These are phyloP conservation scores for Mucor mucedo DNA, from an alignment of 371 early-diverging fungal genomes.

Conservation along the genomic window DNA sequence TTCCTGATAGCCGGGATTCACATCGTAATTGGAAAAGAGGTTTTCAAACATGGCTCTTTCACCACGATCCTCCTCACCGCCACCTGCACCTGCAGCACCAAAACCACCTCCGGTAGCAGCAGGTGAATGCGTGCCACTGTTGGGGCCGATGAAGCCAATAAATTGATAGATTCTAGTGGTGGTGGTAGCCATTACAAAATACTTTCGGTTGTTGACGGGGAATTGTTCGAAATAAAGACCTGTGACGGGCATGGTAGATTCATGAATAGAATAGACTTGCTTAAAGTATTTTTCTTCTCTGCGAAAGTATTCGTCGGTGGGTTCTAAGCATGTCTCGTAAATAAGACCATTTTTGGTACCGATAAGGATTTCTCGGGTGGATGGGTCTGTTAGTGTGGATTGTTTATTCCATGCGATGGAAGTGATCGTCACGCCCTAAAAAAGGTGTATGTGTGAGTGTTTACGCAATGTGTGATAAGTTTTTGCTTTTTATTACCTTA, in stretches of 20 bases:
- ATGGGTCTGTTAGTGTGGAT: constrained; percentile 59
- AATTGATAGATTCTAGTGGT: constrained; percentile 86
- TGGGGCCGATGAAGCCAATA: constrained; percentile 71
- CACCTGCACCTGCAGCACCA: not conserved
- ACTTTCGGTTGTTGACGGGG: constrained; percentile 72
- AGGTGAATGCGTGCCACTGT: constrained; percentile 19
- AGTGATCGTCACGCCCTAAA: constrained; percentile 77
- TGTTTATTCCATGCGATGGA: constrained; percentile 91
- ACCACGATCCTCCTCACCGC: constrained; percentile 28
- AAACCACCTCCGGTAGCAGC: constrained; percentile 3
- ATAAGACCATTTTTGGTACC: constrained; percentile 87
- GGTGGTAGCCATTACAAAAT: constrained; percentile 78
- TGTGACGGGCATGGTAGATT: constrained; percentile 70
- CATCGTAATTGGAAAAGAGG: constrained; percentile 68
- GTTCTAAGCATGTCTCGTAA: constrained; percentile 85
- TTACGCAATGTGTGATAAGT: no score
- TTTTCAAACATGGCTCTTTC: constrained; percentile 67
- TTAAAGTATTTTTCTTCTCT: constrained; percentile 80
- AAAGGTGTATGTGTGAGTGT: not conserved
- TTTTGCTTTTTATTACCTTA: constrained; percentile 50
- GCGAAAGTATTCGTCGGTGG: constrained; percentile 83
- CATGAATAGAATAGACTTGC: constrained; percentile 73
- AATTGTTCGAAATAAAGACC: constrained; percentile 84
- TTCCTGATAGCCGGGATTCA: constrained; percentile 74
- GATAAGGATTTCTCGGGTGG: constrained; percentile 82